These are phyloP conservation scores for Vishniacozyma victoriae DNA, from an alignment of 768 basidiomycete genomes.

Conservation along the genomic window DNA sequence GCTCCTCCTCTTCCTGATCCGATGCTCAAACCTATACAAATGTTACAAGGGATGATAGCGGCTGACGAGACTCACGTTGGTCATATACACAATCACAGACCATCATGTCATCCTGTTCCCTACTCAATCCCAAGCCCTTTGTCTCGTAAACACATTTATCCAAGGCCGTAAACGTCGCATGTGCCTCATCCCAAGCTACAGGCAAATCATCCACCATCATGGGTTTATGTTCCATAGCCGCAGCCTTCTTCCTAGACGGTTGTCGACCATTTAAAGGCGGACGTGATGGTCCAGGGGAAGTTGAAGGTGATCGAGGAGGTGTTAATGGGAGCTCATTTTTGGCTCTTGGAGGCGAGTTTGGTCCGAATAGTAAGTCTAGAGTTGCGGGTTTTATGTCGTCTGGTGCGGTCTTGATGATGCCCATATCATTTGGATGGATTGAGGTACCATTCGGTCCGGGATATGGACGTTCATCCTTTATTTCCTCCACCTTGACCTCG, in stretches of 20 bases:
- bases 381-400: too few species aligned
- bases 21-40: too few species aligned
- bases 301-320: neutral
- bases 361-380: too few species aligned
- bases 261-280: neutral
- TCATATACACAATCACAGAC: constrained; percentile 87
- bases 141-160: constrained; percentile 77
- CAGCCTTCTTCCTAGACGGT: constrained; percentile 1
- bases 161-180: constrained; percentile 68
- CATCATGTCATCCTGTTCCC: constrained; percentile 86
- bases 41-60: too few species aligned
- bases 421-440: too few species aligned
- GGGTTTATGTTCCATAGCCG: too few species aligned
- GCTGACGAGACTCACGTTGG: constrained; percentile 76
- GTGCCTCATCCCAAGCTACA: constrained; percentile 65
- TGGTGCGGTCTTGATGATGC: too few species aligned
- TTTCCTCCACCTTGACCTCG: too few species aligned
- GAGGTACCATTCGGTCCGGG: too few species aligned
- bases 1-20: neutral
- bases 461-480: too few species aligned
- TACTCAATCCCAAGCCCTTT: constrained; percentile 75
- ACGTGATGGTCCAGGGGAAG: neutral
- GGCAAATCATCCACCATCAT: constrained; percentile 80
- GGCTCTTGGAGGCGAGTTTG: too few species aligned
- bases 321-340: neutral